Base-by-base conservation (phyloP, 2,329 filamentous ascomycete genomes). In the Hymenoscyphus repandus region DNA sequence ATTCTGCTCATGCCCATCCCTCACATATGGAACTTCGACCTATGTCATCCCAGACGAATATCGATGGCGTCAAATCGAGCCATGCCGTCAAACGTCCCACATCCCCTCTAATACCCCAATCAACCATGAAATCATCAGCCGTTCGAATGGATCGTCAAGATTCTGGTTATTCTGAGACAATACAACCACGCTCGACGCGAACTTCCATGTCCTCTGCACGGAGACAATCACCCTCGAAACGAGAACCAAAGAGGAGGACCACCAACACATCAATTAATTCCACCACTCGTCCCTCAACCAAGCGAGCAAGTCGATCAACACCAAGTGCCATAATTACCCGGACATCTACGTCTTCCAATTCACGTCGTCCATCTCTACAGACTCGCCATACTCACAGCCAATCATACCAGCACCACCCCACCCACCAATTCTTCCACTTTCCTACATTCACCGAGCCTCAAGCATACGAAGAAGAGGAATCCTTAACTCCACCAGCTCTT, bases 401-500 rank as follows among this genome's bases (percentile, higher is more conserved):
- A 36, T 34, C 37, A 27, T 37, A 36, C 18, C 36, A 34, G n/a
- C 43, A 43, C 15, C 37, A 47, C 40, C 20, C 51, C 47, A 31
- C 57, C 42, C 61, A 61, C 39, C 51, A 63, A 51, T 65, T 60
- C 51, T 66, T 62, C 44, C 61, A 66, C n/a, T 66, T 66, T 41
- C 62, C 64, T 10, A 52, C 58, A 2, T 51, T 64, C 17, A 43
- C 44, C 11, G 52, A 55, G 12, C 43, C 54, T 22, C 43, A 46
- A 32, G 49, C 42, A 13, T 38, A 33, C 6, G 33, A 37, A 40
- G 27, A 42, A 13, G 18, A 45, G 42, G 17, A 32, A n/a, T 66
- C 68, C 69, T 3, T 76, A 74, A 12, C 75, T 73, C 2, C 72
- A 73, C n/a, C 46, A 15, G 40, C 49, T 4, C 66, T 71, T 2